Evolutionary conservation across 1,139 yeast genomes (phyloP).

Genomic region (Protomyces lactucae-debilis): DNA sequence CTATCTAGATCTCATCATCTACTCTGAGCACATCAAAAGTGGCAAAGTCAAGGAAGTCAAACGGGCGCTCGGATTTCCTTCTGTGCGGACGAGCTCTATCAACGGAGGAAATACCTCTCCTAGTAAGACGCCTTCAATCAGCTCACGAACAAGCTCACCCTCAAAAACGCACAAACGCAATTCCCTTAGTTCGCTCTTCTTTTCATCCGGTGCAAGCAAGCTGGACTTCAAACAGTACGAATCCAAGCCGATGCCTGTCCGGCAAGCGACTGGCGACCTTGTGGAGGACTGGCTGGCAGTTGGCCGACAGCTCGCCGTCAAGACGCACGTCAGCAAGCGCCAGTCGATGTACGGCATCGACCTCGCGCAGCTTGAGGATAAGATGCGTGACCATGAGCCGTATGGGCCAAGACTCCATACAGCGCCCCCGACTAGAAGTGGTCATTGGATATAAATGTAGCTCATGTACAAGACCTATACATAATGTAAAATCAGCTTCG

Average conservation of each 20-base stretch:
- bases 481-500: background rate
- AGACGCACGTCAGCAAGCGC: background rate
- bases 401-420: background rate
- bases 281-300: constrained; percentile 20
- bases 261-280: constrained; percentile 1
- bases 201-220: background rate
- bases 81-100: background rate
- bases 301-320: background rate
- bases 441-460: background rate
- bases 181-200: background rate
- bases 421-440: background rate
- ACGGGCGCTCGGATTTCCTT: constrained; percentile 13
- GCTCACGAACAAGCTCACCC: background rate
- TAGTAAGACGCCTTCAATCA: background rate
- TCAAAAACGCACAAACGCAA: background rate
- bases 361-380: background rate
- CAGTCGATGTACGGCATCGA: background rate
- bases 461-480: too few species aligned
- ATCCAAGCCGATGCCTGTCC: background rate
- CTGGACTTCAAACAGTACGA: background rate
- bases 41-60: constrained; percentile 1
- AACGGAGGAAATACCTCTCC: background rate
- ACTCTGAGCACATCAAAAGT: background rate
- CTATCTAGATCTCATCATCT: constrained; percentile 8
- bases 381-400: background rate